These are phyloP conservation scores for Codiaeum variegatum DNA, from an alignment of 441 rosid genomes.

Conservation along the genomic window DNA sequence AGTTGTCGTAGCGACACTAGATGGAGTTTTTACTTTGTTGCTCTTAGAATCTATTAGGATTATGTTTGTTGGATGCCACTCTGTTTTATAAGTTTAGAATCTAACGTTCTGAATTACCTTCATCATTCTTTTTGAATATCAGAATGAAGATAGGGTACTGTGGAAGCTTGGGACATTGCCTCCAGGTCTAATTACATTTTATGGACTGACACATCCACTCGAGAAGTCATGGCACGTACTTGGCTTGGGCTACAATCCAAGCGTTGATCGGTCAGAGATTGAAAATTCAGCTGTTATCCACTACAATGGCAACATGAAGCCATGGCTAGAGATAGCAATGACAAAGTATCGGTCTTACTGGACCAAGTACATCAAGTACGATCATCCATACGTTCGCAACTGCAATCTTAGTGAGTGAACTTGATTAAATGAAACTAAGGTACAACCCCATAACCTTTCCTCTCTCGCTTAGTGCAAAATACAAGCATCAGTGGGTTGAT, in stretches of 20 bases:
- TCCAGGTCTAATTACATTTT: conserved; percentile 91
- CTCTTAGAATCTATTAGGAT: neutral
- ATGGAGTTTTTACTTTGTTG: neutral
- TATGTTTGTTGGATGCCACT: neutral
- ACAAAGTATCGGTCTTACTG: conserved; percentile 82
- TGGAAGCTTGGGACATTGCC: conserved; percentile 99
- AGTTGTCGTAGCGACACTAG: neutral
- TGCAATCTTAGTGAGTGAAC: conserved; percentile 72
- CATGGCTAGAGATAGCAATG: conserved; percentile 96
- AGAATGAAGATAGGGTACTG: conserved; percentile 84
- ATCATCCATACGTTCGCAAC: conserved; percentile 72
- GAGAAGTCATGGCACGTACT: conserved; percentile 95
- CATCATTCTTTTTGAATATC: conserved; percentile 13
- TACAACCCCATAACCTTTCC: conserved; percentile 17
- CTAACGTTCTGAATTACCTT: conserved; percentile 9
- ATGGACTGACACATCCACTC: conserved; percentile 74
- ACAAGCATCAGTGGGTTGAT: conserved; percentile 17
- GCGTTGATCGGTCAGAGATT: conserved; percentile 67
- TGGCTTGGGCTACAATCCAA: conserved; percentile 94
- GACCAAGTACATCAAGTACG: conserved; percentile 81
- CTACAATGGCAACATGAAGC: conserved; percentile 98
- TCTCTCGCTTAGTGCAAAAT: conserved; percentile 11
- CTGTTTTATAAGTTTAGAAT: neutral
- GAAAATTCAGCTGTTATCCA: conserved; percentile 87
- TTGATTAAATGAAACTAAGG: conserved; percentile 11